Evolutionary conservation across 2,329 filamentous ascomycete species (phyloP).

Genomic region (Nothomitra cinnamomea): DNA sequence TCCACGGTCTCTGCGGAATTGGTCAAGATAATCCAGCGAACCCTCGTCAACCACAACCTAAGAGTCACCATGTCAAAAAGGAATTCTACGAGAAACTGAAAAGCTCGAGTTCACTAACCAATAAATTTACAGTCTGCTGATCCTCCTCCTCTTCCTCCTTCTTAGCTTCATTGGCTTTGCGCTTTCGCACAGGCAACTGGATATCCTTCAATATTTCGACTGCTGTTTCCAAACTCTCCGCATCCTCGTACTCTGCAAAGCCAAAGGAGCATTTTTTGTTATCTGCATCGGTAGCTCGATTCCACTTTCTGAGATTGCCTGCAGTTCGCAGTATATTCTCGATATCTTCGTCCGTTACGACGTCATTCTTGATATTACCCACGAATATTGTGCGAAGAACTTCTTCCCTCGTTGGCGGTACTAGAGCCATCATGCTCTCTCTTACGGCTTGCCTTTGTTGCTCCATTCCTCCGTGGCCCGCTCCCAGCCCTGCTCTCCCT

Average conservation of each 20-base stretch:
- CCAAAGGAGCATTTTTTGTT: slow-evolving; percentile 77
- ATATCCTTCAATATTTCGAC: slow-evolving; percentile 72
- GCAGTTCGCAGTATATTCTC: slow-evolving; percentile 64
- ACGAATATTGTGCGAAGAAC: slow-evolving; percentile 84
- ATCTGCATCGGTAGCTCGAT: slow-evolving; percentile 58
- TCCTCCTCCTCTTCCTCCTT: slow-evolving; percentile 23
- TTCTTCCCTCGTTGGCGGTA: slow-evolving; percentile 77
- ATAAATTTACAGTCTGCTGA: slow-evolving; percentile 48
- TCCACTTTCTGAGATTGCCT: slow-evolving; percentile 72
- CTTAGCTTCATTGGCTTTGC: slow-evolving; percentile 31
- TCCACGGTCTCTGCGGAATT: slow-evolving; percentile 50
- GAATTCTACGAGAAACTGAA: slow-evolving; percentile 11
- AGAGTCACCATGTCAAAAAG: slow-evolving; percentile 3
- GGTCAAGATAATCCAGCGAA: slow-evolving; percentile 70
- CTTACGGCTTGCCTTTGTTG: slow-evolving; percentile 48
- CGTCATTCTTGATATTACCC: slow-evolving; percentile 64
- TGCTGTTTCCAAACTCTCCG: slow-evolving; percentile 70
- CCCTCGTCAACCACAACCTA: slow-evolving; percentile 62
- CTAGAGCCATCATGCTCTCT: slow-evolving; percentile 52
- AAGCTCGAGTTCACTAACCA: slow-evolving; percentile 29
- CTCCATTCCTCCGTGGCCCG: slow-evolving; percentile 36
- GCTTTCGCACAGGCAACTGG: slow-evolving; percentile 64
- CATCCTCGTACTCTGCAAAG: slow-evolving; percentile 89
- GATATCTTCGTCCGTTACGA: slow-evolving; percentile 59
- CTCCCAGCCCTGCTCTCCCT: slow-evolving; percentile 40